Evolutionary conservation across 768 basidiomycete genomes (phyloP), one percentile per base, ranked within the genome.

Genomic region (Macrolepiota fuliginosa): DNA sequence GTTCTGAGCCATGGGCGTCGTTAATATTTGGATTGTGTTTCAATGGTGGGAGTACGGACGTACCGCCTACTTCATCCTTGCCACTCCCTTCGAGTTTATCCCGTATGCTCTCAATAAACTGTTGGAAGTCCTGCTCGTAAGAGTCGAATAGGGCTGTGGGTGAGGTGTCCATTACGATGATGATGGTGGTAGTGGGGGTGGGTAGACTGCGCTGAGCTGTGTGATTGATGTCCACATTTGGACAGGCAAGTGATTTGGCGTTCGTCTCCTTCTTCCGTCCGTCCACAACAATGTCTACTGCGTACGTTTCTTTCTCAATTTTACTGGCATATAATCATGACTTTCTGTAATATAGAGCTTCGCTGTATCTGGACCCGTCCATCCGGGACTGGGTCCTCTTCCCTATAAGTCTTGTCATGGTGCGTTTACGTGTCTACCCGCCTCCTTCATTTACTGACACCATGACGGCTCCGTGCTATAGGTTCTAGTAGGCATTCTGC

Each of bases 361-460:
- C 83, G 40, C 74, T 85, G 63, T 85, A 94, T 75, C 87, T 98
- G 52, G 95, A 98, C 78, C 96, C 95, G 46, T 92, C 95, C 76
- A 98, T 98, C 73, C 87, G 95, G 67, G 94, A 91, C 71, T 92
- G 90, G 91, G 88, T 98, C 47, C 76, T 98, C 62, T 94, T 98
- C 76, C 96, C 96, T 56, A 97, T 98, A 76, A 98, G 95, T 55
- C 79, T 97, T 64, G 94, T 98, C 71, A 97, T 97, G 95, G 96
- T 93, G 64, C 68, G 85, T 76, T 63, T 56, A 64, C 58, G 32
- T 39, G 54, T 46, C 36, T 7, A 1, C 10, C 46, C 53, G 51
- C 17, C 29, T 9, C 56, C 13, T 47, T 57, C 35, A 12, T 24
- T 32, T 62, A 25, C 57, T 37, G 12, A 54, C 35, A 35, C 15